phyloP scores from a whole-genome alignment of 1,139 yeast species.

The Hemisphaericaspora xylofermentans region DNA sequence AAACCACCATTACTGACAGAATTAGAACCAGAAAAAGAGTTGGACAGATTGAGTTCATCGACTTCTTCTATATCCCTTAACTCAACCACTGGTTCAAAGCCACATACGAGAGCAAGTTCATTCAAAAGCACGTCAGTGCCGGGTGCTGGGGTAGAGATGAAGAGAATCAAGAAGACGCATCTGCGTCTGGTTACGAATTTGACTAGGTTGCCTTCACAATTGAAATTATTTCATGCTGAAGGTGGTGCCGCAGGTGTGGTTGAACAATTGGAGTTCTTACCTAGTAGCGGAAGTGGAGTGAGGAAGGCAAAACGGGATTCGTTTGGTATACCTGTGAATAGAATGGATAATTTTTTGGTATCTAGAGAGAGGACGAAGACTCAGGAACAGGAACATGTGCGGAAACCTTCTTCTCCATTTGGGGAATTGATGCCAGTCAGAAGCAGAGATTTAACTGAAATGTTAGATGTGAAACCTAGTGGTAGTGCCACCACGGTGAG shows the following conservation, averaged over 20 bases:
- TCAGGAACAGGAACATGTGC: neutral
- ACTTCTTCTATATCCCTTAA: conserved; percentile 17
- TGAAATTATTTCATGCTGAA: conserved; percentile 46
- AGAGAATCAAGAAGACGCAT: conserved; percentile 3
- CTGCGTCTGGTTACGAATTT: conserved; percentile 20
- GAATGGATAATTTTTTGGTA: conserved; percentile 9
- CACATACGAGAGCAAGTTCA: conserved; percentile 15
- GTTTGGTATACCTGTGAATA: conserved; percentile 23
- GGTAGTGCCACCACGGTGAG: conserved; percentile 1
- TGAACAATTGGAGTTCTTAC: conserved; percentile 33
- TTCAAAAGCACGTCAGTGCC: conserved; percentile 13
- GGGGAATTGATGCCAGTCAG: neutral
- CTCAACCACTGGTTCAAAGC: conserved; percentile 9
- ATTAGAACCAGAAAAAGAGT: too few relatives aligned
- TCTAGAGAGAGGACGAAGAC: neutral
- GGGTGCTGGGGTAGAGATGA: too few relatives aligned
- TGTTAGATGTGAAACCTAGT: neutral
- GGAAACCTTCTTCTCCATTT: neutral
- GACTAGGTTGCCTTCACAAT: conserved; percentile 53
- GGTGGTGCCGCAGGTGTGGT: too few relatives aligned
- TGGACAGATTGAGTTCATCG: conserved; percentile 26
- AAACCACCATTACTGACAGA: too few relatives aligned
- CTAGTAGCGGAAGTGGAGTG: conserved; percentile 39
- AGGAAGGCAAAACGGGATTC: conserved; percentile 32
- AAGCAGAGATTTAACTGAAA: neutral